phyloP scores from a whole-genome alignment of 306 rosid species.

The Casuarina cunninghamiana region DNA sequence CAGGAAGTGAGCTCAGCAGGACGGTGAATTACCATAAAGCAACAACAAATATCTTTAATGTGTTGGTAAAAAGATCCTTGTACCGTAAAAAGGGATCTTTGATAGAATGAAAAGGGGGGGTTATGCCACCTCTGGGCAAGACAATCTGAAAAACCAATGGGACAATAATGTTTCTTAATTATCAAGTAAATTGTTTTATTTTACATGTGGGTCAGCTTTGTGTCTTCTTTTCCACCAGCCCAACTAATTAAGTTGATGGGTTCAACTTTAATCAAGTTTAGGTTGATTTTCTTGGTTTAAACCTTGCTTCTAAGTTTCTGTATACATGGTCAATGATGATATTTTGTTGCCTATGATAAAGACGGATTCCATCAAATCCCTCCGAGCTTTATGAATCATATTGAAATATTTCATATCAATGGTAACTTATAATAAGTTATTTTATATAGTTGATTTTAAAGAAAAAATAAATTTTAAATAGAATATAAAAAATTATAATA shows the following conservation, averaged over 20 bases:
- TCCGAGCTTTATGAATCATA: too few species aligned
- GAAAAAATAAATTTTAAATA: too few species aligned
- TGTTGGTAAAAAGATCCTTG: slow-evolving; percentile 31
- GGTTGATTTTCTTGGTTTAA: neutral
- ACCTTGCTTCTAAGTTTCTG: neutral
- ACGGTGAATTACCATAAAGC: neutral
- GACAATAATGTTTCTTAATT: slow-evolving; percentile 35
- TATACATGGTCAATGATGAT: neutral
- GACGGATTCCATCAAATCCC: too few species aligned
- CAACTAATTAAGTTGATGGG: slow-evolving; percentile 18
- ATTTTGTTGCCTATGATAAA: neutral
- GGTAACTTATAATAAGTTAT: too few species aligned
- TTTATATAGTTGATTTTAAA: too few species aligned
- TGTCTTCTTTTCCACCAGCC: slow-evolving; percentile 22
- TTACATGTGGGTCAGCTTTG: slow-evolving; percentile 18
- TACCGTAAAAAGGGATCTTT: slow-evolving; percentile 13
- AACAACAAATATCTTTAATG: slow-evolving; percentile 13
- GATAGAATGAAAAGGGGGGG: slow-evolving; percentile 28
- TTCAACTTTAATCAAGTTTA: slow-evolving; percentile 24
- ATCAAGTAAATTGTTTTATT: slow-evolving; percentile 17
- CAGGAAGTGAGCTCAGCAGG: neutral
- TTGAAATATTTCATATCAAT: too few species aligned
- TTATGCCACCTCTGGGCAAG: slow-evolving; percentile 51
- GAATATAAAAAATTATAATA: too few species aligned
- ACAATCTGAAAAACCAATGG: slow-evolving; percentile 40